Evolutionary conservation across 1,139 yeast species (phyloP).

Genomic region (Hemisphaericaspora subhashii): DNA sequence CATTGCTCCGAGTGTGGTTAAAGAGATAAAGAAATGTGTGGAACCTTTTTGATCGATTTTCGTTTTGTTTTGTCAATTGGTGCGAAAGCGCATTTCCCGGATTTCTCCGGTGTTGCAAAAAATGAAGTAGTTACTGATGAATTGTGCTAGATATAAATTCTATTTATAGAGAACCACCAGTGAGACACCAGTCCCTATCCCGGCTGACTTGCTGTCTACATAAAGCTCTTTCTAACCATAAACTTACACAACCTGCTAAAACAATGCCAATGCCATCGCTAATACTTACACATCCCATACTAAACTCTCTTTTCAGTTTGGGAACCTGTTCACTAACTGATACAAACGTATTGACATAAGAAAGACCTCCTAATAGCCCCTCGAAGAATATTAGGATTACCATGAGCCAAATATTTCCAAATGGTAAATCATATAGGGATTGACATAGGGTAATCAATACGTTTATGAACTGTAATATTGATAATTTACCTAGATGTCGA

Average conservation of each 20-base stretch:
- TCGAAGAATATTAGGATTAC: constrained; percentile 74
- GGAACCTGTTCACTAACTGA: constrained; percentile 67
- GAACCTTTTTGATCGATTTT: not conserved
- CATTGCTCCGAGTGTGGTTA: not conserved
- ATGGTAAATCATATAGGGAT: constrained; percentile 63
- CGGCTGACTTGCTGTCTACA: constrained; percentile 66
- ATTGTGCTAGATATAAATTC: no score
- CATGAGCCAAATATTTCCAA: constrained; percentile 53
- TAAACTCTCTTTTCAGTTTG: constrained; percentile 67
- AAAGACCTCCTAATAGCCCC: constrained; percentile 85
- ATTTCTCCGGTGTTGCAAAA: no score
- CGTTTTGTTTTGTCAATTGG: no score
- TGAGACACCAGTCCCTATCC: constrained; percentile 65
- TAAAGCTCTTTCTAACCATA: constrained; percentile 71
- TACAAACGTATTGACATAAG: constrained; percentile 86
- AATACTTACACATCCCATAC: constrained; percentile 90
- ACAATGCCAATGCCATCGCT: constrained; percentile 91
- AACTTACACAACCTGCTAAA: constrained; percentile 72
- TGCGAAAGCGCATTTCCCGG: not conserved
- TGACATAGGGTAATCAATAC: constrained; percentile 60
- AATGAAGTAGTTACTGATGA: no score
- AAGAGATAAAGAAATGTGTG: not conserved
- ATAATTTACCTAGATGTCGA: constrained; percentile 56
- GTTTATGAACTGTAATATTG: constrained; percentile 69
- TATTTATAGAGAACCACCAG: constrained; percentile 14